Base-by-base conservation (phyloP, 805 yeast species). In the Candida xiaguanensis region DNA sequence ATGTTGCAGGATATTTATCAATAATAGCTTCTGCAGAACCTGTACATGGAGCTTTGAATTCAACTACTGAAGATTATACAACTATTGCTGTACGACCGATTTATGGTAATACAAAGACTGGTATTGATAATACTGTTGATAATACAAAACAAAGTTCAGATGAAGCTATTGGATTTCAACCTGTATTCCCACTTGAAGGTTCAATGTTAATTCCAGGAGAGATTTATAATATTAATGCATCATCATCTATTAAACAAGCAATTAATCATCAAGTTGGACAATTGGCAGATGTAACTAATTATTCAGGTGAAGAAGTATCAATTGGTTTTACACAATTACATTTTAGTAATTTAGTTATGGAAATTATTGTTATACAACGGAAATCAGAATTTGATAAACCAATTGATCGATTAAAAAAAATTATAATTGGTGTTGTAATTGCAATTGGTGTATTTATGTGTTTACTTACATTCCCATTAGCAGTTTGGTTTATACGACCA, bases 401-500 rank as follows among this genome's bases (percentile, higher is more conserved):
- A 0, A 72, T 82, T 4, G 62, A 70, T 16, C 74, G 72, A 45
- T 61, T 89, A 29, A 72, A 81, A 1, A 77, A 77, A 46, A 82
- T 89, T 36, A 82, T 86, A 43, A 72, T 81, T 32, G 95, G 93
- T 4, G 82, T 85, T 1, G 87, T 85, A 17, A 65, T 89, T 27
- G 95, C 85, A 1, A 77, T 85, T 15, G 93, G 93, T 3, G 85
- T 67, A 1, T 74, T 83, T 45, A 78, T 87, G 69, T 78, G 85
- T 47, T 44, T 85, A 1, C 56, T 85, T n/a, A 86, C 96, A 1
- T 75, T 88, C 56, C 90, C 93, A 4, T 59, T 89, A 39, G 88
- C 95, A 0, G 88, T 85, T 43, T 84, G 80, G 69, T 88, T 90
- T 25, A 90, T 88, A 5, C 63, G 85, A 46, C 96, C 97, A 0